phyloP scores from a whole-genome alignment of 116 monocot genomes.

The Trichopus zeylanicus region DNA sequence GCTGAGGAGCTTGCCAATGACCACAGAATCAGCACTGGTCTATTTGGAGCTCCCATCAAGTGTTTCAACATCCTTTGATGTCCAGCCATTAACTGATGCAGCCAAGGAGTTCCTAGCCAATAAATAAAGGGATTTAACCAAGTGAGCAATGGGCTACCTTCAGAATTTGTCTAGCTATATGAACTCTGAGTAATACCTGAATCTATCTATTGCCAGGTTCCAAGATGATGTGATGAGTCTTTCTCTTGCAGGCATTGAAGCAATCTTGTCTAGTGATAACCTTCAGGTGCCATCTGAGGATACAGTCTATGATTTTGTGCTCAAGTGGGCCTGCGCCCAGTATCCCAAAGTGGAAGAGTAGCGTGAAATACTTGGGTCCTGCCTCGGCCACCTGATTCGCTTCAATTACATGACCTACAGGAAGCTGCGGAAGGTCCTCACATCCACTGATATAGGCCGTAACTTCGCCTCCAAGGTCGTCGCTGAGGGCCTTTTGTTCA shows the following conservation, averaged over 20 bases:
- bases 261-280: conserved; percentile 69
- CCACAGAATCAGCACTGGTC: conserved; percentile 76
- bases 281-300: conserved; percentile 92
- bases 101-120: conserved; percentile 74
- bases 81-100: conserved; percentile 79
- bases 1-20: conserved; percentile 64
- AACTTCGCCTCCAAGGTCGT: conserved; percentile 63
- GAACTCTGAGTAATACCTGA: too few species aligned
- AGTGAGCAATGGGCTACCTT: conserved; percentile 29
- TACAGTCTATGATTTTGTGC: conserved; percentile 70
- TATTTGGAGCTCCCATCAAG: conserved; percentile 81
- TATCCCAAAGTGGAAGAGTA: conserved; percentile 63
- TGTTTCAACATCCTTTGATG: conserved; percentile 66
- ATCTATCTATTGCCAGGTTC: conserved; percentile 31
- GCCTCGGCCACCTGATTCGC: conserved; percentile 44
- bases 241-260: conserved; percentile 74
- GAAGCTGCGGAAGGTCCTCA: conserved; percentile 68
- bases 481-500: conserved; percentile 80
- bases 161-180: too few species aligned
- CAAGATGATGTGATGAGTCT: conserved; percentile 77
- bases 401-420: conserved; percentile 76
- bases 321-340: conserved; percentile 71
- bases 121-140: conserved; percentile 69
- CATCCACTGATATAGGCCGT: conserved; percentile 62
- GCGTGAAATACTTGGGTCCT: conserved; percentile 51